Percentiles rank a stretch among this genome's conserved stretches.
These are phyloP conservation scores for Acanthochlamys bracteata DNA, from an alignment of 106 monocot genomes.

Conservation along the genomic window DNA sequence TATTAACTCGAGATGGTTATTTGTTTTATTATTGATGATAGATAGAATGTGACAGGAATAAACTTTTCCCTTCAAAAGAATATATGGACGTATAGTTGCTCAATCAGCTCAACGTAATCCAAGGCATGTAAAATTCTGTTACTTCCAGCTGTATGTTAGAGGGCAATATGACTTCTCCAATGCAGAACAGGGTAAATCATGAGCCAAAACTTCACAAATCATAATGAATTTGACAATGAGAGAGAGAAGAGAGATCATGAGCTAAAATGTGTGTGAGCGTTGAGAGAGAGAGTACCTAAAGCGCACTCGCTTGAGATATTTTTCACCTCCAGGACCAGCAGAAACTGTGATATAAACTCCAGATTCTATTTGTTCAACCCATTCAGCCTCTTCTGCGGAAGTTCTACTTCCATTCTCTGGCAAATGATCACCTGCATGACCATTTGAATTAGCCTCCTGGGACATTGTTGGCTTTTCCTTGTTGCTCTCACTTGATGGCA, in stretches of 20 bases:
- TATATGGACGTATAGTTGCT: too few relatives aligned
- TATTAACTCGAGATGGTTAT: too few relatives aligned
- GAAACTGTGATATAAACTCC: constrained; percentile 56
- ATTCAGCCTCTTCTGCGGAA: constrained; percentile 24
- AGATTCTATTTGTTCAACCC: constrained; percentile 57
- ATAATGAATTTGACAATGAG: not conserved
- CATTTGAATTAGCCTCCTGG: constrained; percentile 20
- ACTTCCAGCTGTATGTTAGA: not conserved
- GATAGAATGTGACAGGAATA: too few relatives aligned
- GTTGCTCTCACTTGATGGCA: constrained; percentile 11
- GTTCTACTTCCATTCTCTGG: constrained; percentile 19
- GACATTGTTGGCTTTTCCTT: constrained; percentile 1
- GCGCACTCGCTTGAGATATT: constrained; percentile 48
- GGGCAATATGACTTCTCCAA: not conserved
- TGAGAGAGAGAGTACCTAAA: constrained; percentile 55
- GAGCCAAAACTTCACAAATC: too few relatives aligned
- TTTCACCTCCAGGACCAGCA: constrained; percentile 34
- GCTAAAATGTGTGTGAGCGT: not conserved
- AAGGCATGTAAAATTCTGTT: too few relatives aligned
- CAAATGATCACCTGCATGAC: constrained; percentile 11
- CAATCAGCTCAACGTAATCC: too few relatives aligned
- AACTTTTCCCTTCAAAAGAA: too few relatives aligned
- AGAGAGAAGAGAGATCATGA: not conserved
- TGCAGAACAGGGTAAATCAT: too few relatives aligned
- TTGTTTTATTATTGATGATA: too few relatives aligned